Percentiles rank a stretch among this genome's conserved stretches.
phyloP scores from a whole-genome alignment of 2,329 filamentous ascomycete species.

The Pseudogymnoascus sp. region DNA sequence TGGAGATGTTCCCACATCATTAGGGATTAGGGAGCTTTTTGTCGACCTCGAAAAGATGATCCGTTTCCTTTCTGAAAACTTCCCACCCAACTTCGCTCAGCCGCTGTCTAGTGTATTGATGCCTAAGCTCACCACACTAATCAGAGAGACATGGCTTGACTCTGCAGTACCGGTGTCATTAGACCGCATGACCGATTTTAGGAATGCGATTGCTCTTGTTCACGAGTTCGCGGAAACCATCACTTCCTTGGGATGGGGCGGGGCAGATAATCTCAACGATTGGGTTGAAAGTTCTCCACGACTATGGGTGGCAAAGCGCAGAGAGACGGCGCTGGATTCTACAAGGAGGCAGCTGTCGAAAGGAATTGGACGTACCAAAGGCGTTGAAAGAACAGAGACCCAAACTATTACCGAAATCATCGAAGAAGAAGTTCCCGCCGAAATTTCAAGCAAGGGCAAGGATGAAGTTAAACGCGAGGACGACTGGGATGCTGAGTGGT shows the following conservation, averaged over 20 bases:
- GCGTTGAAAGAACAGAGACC: slow-evolving; percentile 78
- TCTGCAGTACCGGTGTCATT: slow-evolving; percentile 69
- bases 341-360: slow-evolving; percentile 61
- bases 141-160: slow-evolving; percentile 70
- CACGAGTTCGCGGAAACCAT: slow-evolving; percentile 57
- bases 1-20: slow-evolving; percentile 34
- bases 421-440: slow-evolving; percentile 54
- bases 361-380: slow-evolving; percentile 58
- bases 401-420: slow-evolving; percentile 63
- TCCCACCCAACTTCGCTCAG: slow-evolving; percentile 48
- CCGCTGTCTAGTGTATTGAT: slow-evolving; percentile 64
- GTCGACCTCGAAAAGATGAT: slow-evolving; percentile 46
- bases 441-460: slow-evolving; percentile 35
- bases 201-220: slow-evolving; percentile 59
- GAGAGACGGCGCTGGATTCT: slow-evolving; percentile 68
- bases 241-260: slow-evolving; percentile 53
- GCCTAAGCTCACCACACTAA: slow-evolving; percentile 55
- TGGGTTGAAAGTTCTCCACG: slow-evolving; percentile 77
- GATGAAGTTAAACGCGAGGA: slow-evolving; percentile 32
- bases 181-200: slow-evolving; percentile 62
- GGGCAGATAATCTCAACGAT: slow-evolving; percentile 56
- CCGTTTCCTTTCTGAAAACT: slow-evolving; percentile 42
- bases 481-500: slow-evolving; percentile 78
- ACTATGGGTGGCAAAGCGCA: slow-evolving; percentile 78
- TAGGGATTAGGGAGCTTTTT: slow-evolving; percentile 44